Conservation (phyloP, 2,329 filamentous ascomycete genomes). For the Verticillium longisporum region DNA sequence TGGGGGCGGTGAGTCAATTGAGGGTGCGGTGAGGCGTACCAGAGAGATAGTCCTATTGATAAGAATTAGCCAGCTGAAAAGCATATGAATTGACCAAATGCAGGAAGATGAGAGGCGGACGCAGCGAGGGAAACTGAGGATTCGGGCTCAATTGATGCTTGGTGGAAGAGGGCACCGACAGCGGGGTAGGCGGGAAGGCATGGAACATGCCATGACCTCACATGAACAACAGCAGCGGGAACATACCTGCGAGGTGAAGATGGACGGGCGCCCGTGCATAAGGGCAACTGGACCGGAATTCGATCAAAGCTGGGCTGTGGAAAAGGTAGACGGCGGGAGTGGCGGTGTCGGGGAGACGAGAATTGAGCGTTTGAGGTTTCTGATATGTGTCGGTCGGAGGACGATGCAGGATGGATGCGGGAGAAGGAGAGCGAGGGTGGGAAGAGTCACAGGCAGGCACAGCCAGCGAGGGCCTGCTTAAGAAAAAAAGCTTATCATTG, state of each 20-base stretch:
- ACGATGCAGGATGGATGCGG: conserved; percentile 7
- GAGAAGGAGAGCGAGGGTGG: conserved; percentile 1
- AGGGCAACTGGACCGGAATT: conserved; percentile 46
- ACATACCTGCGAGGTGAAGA: conserved; percentile 81
- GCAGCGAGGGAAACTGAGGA: background rate
- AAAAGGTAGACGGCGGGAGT: conserved; percentile 9
- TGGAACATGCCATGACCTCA: background rate
- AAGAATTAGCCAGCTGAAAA: conserved; percentile 31
- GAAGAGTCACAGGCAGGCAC: conserved; percentile 6
- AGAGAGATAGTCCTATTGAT: conserved; percentile 65
- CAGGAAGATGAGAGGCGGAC: background rate
- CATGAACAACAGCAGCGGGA: background rate
- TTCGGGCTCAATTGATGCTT: conserved; percentile 3
- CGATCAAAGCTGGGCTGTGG: conserved; percentile 7
- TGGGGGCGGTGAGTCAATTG: conserved; percentile 34
- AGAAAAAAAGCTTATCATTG: conserved; percentile 12
- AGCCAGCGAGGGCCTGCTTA: conserved; percentile 1
- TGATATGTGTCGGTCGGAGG: conserved; percentile 7
- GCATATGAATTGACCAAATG: conserved; percentile 48
- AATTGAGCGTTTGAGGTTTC: conserved; percentile 2
- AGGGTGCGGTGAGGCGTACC: conserved; percentile 39
- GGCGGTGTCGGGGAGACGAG: conserved; percentile 5
- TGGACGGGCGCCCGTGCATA: conserved; percentile 80
- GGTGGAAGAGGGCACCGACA: conserved; percentile 4
- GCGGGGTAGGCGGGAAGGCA: conserved; percentile 2